Base-by-base conservation (phyloP, 2,329 filamentous ascomycete species). In the Didymella sp. region DNA sequence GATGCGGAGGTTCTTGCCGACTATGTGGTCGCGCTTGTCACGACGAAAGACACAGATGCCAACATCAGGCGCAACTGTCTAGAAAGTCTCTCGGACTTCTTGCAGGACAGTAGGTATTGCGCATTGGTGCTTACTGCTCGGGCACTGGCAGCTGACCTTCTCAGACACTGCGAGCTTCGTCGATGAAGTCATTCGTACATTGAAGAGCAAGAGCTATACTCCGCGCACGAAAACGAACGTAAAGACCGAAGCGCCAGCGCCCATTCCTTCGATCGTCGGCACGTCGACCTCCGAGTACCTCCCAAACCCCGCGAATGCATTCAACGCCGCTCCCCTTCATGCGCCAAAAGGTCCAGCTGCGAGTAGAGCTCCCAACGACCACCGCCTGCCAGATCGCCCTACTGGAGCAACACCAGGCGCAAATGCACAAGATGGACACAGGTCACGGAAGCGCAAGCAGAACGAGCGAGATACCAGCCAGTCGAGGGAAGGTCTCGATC, bases 1-100 rank as follows among this genome's bases (percentile, higher is more conserved):
- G 91, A 95, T 72, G 85, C 88, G 28, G 90, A 92, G 69, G 89
- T 94, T 5, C 86, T 95, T 3, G 90, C 90, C 43, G 91, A 95
- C 67, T 95, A 93, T 72, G 88, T 94, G n/a, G 82, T 93, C 59
- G 90, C 89, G 6, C 83, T 95, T 19, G 78, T 94, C 42, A 85
- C 85, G 51, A 87, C 89, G 59, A 59, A 67, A 42, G 88, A 88
- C 59, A 81, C 86, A 47, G 79, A 83, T 37, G 81, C 82, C n/a
- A 81, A 84, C 19, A 87, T 92, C 51, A 84, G 86, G 68, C 79
- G 83, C 66, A 84, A 89, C 48, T 92, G 89, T 74, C 82, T 90
- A 70, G 81, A 85, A 50, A 88, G 92, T 73, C 86, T 94, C 37
- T 84, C 85, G 2, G 90, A 93, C 71, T 94, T 94, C 71, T 77